Evolutionary conservation across 176 grass and related monocot species (phyloP).

Genomic region (Rhynchospora breviuscula): DNA sequence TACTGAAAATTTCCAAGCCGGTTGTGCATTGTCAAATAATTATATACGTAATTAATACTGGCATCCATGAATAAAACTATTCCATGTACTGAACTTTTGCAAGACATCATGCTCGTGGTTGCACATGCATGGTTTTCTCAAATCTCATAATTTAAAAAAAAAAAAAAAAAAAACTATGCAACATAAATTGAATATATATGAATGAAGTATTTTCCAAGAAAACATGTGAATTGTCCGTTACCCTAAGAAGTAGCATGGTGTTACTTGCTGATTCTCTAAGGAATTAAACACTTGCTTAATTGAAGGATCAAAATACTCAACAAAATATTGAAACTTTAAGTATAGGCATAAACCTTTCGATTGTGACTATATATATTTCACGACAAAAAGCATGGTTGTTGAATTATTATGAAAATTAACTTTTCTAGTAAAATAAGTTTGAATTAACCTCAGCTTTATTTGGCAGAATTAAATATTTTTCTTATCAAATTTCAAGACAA

Average conservation of each 20-base stretch:
- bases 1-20: background rate
- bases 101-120: background rate
- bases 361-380: background rate
- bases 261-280: background rate
- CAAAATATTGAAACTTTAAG: background rate
- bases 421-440: background rate
- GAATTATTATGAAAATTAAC: background rate
- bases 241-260: background rate
- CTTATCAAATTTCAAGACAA: background rate
- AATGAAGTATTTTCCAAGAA: slow-evolving; percentile 2
- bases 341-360: background rate
- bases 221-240: background rate
- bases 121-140: background rate
- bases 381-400: background rate
- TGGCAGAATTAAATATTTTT: background rate
- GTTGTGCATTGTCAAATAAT: background rate
- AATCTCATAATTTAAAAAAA: background rate
- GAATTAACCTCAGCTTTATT: background rate
- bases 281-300: background rate
- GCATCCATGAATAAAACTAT: background rate
- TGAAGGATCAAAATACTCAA: background rate
- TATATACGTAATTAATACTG: background rate
- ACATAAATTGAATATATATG: background rate
- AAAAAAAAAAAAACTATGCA: background rate
- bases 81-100: background rate